Percentiles rank a stretch among this genome's conserved stretches.
Evolutionary conservation across 1,284 basidiomycete genomes (phyloP).

Genomic region (Apiotrichum laibachii): DNA sequence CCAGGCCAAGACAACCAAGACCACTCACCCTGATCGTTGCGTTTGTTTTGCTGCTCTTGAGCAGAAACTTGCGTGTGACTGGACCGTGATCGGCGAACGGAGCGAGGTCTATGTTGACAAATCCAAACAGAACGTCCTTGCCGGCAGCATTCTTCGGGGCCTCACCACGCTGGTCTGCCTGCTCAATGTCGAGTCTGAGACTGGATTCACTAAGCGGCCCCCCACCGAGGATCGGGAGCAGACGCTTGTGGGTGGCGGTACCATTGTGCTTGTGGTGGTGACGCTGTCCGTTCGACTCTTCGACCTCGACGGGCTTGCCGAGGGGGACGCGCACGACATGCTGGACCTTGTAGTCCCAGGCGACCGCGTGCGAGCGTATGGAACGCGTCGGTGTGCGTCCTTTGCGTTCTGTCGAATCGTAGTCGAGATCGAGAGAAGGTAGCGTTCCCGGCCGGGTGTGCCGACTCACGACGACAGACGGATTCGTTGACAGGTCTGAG

Average conservation of each 20-base stretch:
- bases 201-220: slow-evolving; percentile 43
- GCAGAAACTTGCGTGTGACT: slow-evolving; percentile 43
- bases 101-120: slow-evolving; percentile 50
- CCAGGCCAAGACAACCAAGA: neutral
- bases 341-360: slow-evolving; percentile 45
- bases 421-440: neutral
- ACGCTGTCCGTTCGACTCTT: neutral
- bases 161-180: slow-evolving; percentile 5
- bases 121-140: slow-evolving; percentile 32
- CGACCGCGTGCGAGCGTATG: slow-evolving; percentile 35
- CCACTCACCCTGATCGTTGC: slow-evolving; percentile 46
- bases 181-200: slow-evolving; percentile 33
- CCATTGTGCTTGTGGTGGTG: neutral
- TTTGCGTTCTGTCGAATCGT: slow-evolving; percentile 24
- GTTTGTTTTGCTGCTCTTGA: slow-evolving; percentile 48
- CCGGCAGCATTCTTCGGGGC: neutral
- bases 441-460: neutral
- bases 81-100: slow-evolving; percentile 46
- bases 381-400: slow-evolving; percentile 34
- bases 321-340: slow-evolving; percentile 41
- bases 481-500: slow-evolving; percentile 4
- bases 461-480: neutral
- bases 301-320: slow-evolving; percentile 25
- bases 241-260: neutral
- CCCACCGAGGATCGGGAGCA: slow-evolving; percentile 34